Evolutionary conservation across 139 green algal genomes (phyloP), one percentile per base, ranked within the genome.

Genomic region (Coccomyxa sp.): DNA sequence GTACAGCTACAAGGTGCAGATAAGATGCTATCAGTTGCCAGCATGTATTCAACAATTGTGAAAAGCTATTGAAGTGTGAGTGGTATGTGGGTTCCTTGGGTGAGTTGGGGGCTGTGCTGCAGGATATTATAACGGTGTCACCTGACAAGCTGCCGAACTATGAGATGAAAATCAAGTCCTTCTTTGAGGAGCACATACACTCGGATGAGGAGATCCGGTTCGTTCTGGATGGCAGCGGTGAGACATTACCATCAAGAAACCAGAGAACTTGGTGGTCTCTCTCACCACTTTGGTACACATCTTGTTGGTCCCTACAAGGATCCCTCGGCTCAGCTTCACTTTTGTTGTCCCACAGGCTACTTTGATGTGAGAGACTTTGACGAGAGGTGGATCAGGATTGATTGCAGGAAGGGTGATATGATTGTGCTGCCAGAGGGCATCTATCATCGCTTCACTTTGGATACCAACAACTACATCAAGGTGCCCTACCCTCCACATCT

Each of bases 141-240:
- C 90, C 88, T 13, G 91, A 93, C 58, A 95, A 88, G 57, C 88
- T 98, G 84, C 92, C 94, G 0, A 83, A 89, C 16, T 98, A 98
- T 79, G 94, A 98, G 21, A 75, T 93, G 21, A 99, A 99, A 89
- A 91, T 98, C 80, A 98, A 98, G 86, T 91, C 67, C 9, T 99
- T 99, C 82, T 99, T 94, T 82, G 87, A 97, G 88, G 96, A 99
- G 90, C 96, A 99, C 88, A 92, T 99, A 58, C 96, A 99, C 84
- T 89, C 86, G 14, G 96, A 99, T 82, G 96, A 99, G 84, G 96
- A 98, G 88, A 98, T 98, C 79, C 90, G 96, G 1, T 98, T 90
- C 68, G 66, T 97, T 0, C 71, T 97, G 45, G 93, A 93, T 27
- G 93, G 93, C 79, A 92, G 85, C 60, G 92, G 92, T 95, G 67